These are phyloP conservation scores for Ottelia alismoides DNA, from an alignment of 106 monocot species.

Conservation along the genomic window DNA sequence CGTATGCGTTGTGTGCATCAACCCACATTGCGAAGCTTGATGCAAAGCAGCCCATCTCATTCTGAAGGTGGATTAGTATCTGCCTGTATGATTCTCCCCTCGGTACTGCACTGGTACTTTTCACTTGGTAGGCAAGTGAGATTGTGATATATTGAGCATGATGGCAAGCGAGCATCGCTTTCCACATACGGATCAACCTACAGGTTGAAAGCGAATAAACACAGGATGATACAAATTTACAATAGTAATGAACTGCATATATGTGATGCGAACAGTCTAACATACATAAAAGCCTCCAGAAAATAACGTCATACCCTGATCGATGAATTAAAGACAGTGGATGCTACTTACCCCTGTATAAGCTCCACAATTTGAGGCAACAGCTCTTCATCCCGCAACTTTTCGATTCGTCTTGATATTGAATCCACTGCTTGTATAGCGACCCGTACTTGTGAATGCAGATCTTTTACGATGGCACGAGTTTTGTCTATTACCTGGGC, in stretches of 20 bases:
- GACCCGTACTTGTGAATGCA: constrained; percentile 64
- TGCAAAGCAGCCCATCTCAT: constrained; percentile 41
- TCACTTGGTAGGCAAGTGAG: constrained; percentile 68
- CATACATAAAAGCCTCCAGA: too few species aligned
- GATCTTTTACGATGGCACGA: constrained; percentile 69
- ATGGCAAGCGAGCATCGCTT: constrained; percentile 74
- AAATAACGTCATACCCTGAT: too few species aligned
- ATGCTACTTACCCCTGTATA: too few species aligned
- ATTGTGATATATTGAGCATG: constrained; percentile 88
- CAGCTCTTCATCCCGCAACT: constrained; percentile 81
- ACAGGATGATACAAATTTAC: too few species aligned
- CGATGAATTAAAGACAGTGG: too few species aligned
- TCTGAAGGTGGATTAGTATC: constrained; percentile 29
- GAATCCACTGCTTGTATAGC: constrained; percentile 75
- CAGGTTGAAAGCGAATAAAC: too few species aligned
- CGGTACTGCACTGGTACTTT: constrained; percentile 13
- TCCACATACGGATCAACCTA: constrained; percentile 79
- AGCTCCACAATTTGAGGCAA: constrained; percentile 75
- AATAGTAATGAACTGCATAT: too few species aligned
- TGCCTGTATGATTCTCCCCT: constrained; percentile 20
- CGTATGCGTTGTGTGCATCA: constrained; percentile 34
- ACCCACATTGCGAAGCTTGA: constrained; percentile 47
- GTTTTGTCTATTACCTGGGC: constrained; percentile 69
- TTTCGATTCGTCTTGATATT: constrained; percentile 82
- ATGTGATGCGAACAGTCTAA: too few species aligned